Base-by-base conservation (phyloP, 1,139 yeast species). In the Sugiyamaella pinicola region DNA sequence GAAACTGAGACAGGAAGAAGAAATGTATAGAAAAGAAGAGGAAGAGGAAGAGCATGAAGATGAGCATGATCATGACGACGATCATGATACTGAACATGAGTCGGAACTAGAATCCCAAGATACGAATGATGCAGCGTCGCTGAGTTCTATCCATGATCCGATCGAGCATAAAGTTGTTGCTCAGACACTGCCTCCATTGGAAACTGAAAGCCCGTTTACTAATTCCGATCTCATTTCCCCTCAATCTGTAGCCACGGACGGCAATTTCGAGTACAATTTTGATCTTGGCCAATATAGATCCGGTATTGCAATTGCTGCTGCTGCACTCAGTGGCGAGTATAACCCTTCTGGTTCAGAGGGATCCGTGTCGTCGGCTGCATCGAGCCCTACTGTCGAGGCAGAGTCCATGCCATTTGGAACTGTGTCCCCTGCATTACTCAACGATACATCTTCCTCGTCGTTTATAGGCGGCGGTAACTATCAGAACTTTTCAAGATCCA, bases 231-330 rank as follows among this genome's bases (percentile, higher is more conserved):
- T 40, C 12, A 40, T 38, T 22, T 41, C 55, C 9, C 42, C 51
- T 15, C 44, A 28, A 28, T 40, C 52, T 8, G 41, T 26, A 2
- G 41, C 48, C 8, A 18, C 39, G 10, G 51, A 46, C 17, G 26
- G 24, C 19, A 46, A 29, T 6, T 33, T 35, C 19, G 46, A 34
- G 2, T 28, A 47, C 21, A 22, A 33, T 9, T 40, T 59, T 17
- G 53, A 52, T 29, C 45, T 61, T 13, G 64, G 64, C 1, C 60
- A 56, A 1, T 61, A 57, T 49, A 31, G 51, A 38, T 55, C 54
- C 18, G 64, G 57, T 4, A 59, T 58, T 12, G 62, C 62, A 12
- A 48, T 61, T 47, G 64, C 63, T 6, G 62, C 64, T 2, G 64
- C 63, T 1, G 63, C 62, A 4, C 44, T 47, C 4, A 37, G 48